These are phyloP conservation scores for Candida corydali DNA, from an alignment of 805 yeast genomes.

Conservation along the genomic window DNA sequence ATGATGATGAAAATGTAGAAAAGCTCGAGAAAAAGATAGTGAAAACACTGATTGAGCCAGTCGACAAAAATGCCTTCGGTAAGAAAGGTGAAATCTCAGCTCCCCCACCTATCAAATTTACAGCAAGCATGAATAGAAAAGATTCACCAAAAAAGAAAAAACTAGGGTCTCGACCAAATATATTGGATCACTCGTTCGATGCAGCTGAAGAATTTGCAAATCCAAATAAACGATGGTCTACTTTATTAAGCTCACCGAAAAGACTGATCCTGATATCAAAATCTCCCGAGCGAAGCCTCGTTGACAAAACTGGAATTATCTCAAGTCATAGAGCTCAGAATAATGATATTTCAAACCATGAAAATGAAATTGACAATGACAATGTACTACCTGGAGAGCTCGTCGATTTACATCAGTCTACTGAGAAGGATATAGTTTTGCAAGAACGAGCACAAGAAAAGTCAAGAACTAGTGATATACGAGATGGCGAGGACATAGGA, in stretches of 20 bases:
- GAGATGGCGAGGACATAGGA: too few species aligned
- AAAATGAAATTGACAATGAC: not conserved
- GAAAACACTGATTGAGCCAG: constrained; percentile 4
- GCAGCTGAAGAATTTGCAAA: constrained; percentile 1
- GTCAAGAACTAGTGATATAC: too few species aligned
- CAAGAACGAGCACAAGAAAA: too few species aligned
- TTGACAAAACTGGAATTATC: not conserved
- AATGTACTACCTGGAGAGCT: not conserved
- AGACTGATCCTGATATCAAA: not conserved
- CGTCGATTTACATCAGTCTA: too few species aligned
- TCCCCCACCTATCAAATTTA: constrained; percentile 7
- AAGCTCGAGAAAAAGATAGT: constrained; percentile 6
- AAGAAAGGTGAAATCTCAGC: not conserved
- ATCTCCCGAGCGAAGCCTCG: not conserved
- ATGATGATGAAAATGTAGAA: constrained; percentile 10
- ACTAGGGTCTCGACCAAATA: constrained; percentile 4
- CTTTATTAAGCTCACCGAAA: not conserved
- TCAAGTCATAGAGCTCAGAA: too few species aligned
- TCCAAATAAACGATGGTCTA: constrained; percentile 1
- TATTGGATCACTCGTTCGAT: constrained; percentile 12
- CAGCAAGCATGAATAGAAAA: constrained; percentile 3
- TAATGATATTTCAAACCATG: not conserved
- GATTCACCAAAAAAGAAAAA: constrained; percentile 4
- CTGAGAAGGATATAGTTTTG: too few species aligned
- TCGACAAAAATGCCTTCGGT: not conserved